Conservation (phyloP, 352 stramenopile species). For the Pythium dissimile region DNA sequence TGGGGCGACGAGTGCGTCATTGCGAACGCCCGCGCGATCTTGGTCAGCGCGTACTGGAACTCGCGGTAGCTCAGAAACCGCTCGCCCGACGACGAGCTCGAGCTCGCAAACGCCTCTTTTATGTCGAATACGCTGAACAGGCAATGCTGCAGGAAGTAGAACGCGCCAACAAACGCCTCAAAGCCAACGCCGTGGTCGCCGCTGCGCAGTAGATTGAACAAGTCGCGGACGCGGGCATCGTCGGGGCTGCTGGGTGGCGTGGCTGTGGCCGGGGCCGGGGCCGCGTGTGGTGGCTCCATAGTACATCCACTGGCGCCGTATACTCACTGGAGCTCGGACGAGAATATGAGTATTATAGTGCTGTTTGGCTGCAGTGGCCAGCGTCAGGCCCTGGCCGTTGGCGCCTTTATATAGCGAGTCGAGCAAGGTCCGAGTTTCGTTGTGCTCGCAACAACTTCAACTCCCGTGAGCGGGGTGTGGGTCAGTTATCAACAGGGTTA, state of each 20-base stretch:
- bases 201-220: constrained; percentile 51
- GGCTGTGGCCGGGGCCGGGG: not conserved
- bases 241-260: constrained; percentile 22
- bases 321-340: no score
- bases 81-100: constrained; percentile 42
- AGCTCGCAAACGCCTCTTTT: constrained; percentile 58
- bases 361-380: no score
- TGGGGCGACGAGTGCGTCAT: no score
- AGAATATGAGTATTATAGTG: no score
- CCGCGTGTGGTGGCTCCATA: not conserved
- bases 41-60: constrained; percentile 52
- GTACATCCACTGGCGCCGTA: not conserved
- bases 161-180: constrained; percentile 32
- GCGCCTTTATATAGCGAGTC: no score
- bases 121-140: constrained; percentile 64
- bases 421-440: no score
- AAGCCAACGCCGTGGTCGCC: constrained; percentile 51
- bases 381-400: no score
- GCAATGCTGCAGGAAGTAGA: constrained; percentile 69
- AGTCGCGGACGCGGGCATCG: constrained; percentile 35
- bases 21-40: constrained; percentile 28
- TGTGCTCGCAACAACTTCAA: no score
- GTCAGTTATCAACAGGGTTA: no score
- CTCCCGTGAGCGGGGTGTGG: no score
- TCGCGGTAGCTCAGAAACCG: constrained; percentile 49